Percentiles rank a stretch among this genome's conserved stretches.
phyloP scores from a whole-genome alignment of 768 basidiomycete species.

The Tylopilus felleus region DNA sequence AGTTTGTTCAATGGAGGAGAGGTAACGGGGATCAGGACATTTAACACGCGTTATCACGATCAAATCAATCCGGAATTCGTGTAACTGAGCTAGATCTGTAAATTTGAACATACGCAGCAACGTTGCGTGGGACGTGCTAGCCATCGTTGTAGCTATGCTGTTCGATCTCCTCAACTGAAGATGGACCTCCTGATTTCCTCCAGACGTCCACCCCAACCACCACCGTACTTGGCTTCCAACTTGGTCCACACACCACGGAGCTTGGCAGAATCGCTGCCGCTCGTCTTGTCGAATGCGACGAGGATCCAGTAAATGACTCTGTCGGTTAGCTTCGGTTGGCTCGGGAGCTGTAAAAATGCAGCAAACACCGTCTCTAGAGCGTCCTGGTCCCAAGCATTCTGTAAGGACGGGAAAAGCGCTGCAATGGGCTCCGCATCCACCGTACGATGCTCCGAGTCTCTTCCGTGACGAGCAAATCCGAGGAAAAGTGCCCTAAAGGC shows the following conservation, averaged over 20 bases:
- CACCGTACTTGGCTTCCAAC: conserved; percentile 54
- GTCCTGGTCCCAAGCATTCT: conserved; percentile 49
- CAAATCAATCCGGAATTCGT: conserved; percentile 1
- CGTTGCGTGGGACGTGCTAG: background rate
- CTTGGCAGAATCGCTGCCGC: conserved; percentile 44
- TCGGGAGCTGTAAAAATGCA: conserved; percentile 58
- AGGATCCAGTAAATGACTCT: conserved; percentile 65
- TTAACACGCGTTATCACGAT: conserved; percentile 10
- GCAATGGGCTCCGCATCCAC: background rate
- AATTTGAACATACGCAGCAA: background rate
- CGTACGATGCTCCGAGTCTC: conserved; percentile 14
- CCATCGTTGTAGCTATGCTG: background rate
- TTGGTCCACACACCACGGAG: conserved; percentile 55
- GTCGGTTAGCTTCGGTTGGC: conserved; percentile 39
- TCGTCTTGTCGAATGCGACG: conserved; percentile 60
- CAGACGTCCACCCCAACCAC: conserved; percentile 41
- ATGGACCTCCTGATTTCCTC: conserved; percentile 44
- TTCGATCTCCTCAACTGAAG: conserved; percentile 13
- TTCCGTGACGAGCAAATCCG: conserved; percentile 65
- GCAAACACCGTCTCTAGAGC: conserved; percentile 58
- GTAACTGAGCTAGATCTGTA: conserved; percentile 11
- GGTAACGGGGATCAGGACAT: conserved; percentile 40
- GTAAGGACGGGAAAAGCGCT: conserved; percentile 10
- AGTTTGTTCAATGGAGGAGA: conserved; percentile 74
- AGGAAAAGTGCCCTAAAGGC: conserved; percentile 73